Base-by-base conservation (phyloP, 257 asterid genomes). In the Nicotiana tomentosiformis region DNA sequence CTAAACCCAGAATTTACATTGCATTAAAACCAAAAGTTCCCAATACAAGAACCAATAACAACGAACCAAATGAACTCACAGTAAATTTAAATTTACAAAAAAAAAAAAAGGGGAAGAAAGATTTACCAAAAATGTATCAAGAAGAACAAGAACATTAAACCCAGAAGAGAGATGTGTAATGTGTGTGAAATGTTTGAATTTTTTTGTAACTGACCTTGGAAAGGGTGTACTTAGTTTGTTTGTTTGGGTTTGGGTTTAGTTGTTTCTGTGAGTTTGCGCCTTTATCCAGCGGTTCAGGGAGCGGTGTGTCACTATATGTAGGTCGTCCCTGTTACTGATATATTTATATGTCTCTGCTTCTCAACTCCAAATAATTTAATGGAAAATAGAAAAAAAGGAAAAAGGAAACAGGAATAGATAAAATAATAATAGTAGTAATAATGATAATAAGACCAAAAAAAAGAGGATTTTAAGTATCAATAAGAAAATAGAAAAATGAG, bases 321-420 rank as follows among this genome's bases (percentile, higher is more conserved):
- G 43, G 15, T 76, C 43, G 64, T 76, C 43, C 64, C 80, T 76
- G 80, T 76, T 49, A 15, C 80, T 76, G 8, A 15, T 76, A 14
- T 72, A 76, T 76, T 51, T 76, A 76, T 76, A 76, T 74, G 80
- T 29, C 65, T 51, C 64, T 16, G 6, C 46, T 76, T 51, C 64
- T 29, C 64, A 33, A 3, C 74, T 66, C 74, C 49, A 66, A 66
- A 66, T 15, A 32, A 32, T 65, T 65, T 65, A 65, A 62, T 62
- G 14, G 15, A 20, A 61, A 61, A 20, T 1, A 55, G 3, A 17
- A 8, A 8, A 1, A n/a, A 20, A 60, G 1, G 17, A 3, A 43
- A 8, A 43, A 8, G 3, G 11, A 43, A 43, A 43, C 10, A 43
- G 2, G 5, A 4, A 53, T 53, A 53, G 57, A 53, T 53, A 12